Percentiles rank a stretch among this genome's conserved stretches.
These are phyloP conservation scores for Populus nigra DNA, from an alignment of 345 rosid genomes.

Conservation along the genomic window DNA sequence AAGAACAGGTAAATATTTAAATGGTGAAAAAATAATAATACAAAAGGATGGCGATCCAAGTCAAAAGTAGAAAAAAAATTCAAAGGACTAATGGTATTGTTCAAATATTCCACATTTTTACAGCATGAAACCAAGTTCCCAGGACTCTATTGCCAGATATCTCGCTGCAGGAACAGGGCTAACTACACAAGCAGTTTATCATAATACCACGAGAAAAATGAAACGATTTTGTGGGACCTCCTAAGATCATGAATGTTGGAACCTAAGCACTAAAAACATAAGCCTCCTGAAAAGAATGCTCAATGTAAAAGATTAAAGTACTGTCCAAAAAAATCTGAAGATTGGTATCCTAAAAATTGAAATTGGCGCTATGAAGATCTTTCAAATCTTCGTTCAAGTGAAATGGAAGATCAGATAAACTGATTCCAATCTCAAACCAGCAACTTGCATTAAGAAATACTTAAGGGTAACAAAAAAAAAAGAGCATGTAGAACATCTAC, in stretches of 20 bases:
- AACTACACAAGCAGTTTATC: background rate
- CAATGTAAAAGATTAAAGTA: background rate
- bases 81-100: background rate
- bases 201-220: background rate
- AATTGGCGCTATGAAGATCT: background rate
- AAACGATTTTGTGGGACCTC: background rate
- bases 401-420: background rate
- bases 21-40: background rate
- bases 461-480: background rate
- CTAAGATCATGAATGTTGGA: background rate
- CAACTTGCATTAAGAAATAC: no score
- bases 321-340: background rate
- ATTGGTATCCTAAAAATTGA: background rate
- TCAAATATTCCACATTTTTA: slow-evolving; percentile 2
- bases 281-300: background rate
- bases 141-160: background rate
- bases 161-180: background rate
- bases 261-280: background rate
- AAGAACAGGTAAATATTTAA: background rate
- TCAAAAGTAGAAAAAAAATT: background rate
- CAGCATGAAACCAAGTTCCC: background rate
- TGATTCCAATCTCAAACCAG: no score
- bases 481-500: background rate
- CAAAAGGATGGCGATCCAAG: background rate
- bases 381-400: background rate